These are phyloP conservation scores for Davidsoniella australis DNA, from an alignment of 2,329 filamentous ascomycete species.

Conservation along the genomic window DNA sequence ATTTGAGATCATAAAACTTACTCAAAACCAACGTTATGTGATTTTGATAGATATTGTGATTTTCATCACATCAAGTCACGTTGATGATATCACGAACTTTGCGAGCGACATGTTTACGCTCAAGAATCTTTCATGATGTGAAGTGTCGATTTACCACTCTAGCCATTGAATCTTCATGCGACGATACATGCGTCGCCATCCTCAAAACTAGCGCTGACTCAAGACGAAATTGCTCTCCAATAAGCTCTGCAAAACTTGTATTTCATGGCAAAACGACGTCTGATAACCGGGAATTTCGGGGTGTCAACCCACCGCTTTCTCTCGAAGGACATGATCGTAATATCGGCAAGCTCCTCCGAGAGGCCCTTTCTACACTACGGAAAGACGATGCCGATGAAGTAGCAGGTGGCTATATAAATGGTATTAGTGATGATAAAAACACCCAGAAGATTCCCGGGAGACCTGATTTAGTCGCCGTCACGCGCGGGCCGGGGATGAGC, in stretches of 20 bases:
- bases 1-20: no score
- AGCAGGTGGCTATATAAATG: conserved; percentile 17
- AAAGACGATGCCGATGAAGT: conserved; percentile 15
- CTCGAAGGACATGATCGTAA: conserved; percentile 58
- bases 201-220: conserved; percentile 27
- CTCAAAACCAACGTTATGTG: no score
- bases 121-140: no score
- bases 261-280: conserved; percentile 73
- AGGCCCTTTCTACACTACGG: conserved; percentile 31
- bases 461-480: conserved; percentile 82
- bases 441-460: not conserved
- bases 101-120: no score
- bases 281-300: conserved; percentile 55
- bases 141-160: conserved; percentile 32
- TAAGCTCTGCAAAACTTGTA: conserved; percentile 37
- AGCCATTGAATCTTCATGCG: conserved; percentile 74
- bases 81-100: no score
- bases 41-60: no score
- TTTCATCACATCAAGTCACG: no score
- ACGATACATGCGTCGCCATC: conserved; percentile 82
- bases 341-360: conserved; percentile 49
- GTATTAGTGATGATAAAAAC: no score
- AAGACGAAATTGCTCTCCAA: not conserved
- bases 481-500: conserved; percentile 78
- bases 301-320: conserved; percentile 64